Conservation (phyloP, 2,329 filamentous ascomycete species). For the Scedosporium apiospermum region DNA sequence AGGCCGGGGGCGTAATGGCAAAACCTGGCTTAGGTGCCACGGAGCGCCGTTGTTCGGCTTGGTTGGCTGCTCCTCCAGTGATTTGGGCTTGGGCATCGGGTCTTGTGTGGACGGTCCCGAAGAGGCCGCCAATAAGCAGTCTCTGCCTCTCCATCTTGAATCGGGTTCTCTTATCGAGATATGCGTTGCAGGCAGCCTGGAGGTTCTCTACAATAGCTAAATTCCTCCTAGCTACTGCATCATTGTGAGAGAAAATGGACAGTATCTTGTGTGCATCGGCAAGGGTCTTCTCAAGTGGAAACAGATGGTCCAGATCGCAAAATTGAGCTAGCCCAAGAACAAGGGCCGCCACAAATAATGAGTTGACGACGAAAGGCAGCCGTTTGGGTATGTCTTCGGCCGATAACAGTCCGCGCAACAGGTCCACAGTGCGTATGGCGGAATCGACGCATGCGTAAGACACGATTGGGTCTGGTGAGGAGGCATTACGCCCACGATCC, state of each 20-base stretch:
- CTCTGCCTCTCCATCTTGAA: slow-evolving; percentile 15
- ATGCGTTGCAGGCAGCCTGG: slow-evolving; percentile 14
- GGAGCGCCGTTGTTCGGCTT: not conserved
- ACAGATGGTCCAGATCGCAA: slow-evolving; percentile 28
- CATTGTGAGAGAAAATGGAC: slow-evolving; percentile 14
- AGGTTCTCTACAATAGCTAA: slow-evolving; percentile 14
- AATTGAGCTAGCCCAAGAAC: slow-evolving; percentile 34
- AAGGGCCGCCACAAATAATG: slow-evolving; percentile 32
- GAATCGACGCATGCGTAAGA: slow-evolving; percentile 24
- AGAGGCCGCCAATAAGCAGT: slow-evolving; percentile 14
- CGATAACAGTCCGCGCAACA: slow-evolving; percentile 24
- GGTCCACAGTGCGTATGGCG: slow-evolving; percentile 24
- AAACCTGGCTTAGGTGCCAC: not conserved
- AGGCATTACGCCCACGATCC: not conserved
- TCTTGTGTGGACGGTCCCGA: slow-evolving; percentile 14
- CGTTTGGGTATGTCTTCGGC: slow-evolving; percentile 26
- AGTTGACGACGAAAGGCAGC: slow-evolving; percentile 34
- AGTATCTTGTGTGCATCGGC: slow-evolving; percentile 15
- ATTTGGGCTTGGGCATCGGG: not conserved
- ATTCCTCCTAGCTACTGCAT: slow-evolving; percentile 15
- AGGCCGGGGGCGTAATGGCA: not conserved
- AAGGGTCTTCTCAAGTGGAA: slow-evolving; percentile 19
- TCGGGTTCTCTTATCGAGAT: slow-evolving; percentile 13
- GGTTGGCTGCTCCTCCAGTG: not conserved
- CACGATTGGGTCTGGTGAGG: slow-evolving; percentile 15